Conservation (phyloP, 83 land plant species). For the Larix sibirica region DNA sequence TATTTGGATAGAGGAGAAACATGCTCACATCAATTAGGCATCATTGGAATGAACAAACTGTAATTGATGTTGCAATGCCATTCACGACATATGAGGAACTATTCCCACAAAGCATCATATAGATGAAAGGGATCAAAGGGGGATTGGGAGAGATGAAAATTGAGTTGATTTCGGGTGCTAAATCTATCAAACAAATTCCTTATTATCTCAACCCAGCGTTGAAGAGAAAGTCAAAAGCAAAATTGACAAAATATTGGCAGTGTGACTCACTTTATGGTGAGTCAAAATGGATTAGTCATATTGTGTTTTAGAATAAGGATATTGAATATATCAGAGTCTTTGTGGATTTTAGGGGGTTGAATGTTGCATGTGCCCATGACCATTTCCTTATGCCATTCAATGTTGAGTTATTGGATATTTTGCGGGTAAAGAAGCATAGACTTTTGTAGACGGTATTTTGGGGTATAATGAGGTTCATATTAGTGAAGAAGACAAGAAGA, state of each 20-base stretch:
- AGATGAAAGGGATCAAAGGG: neutral
- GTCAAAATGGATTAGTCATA: neutral
- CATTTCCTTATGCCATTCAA: no score
- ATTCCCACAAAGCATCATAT: neutral
- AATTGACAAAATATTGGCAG: neutral
- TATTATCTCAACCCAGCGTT: neutral
- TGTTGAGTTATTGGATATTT: no score
- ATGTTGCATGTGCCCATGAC: no score
- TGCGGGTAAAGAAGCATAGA: no score
- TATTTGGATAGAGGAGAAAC: no score
- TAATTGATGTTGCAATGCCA: no score
- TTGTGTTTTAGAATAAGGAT: neutral
- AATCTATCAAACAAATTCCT: neutral
- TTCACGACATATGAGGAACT: no score
- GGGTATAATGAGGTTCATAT: no score
- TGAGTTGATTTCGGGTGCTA: neutral
- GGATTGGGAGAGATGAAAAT: neutral
- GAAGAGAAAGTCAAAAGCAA: neutral
- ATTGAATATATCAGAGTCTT: neutral
- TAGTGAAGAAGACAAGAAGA: no score
- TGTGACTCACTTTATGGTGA: neutral
- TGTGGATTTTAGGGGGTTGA: neutral
- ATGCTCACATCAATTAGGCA: no score
- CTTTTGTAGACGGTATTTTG: no score
- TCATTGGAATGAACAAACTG: no score